Percentiles rank a stretch among this genome's conserved stretches.
Evolutionary conservation across 129 eudicot species (phyloP).

Genomic region (Lactuca saligna): DNA sequence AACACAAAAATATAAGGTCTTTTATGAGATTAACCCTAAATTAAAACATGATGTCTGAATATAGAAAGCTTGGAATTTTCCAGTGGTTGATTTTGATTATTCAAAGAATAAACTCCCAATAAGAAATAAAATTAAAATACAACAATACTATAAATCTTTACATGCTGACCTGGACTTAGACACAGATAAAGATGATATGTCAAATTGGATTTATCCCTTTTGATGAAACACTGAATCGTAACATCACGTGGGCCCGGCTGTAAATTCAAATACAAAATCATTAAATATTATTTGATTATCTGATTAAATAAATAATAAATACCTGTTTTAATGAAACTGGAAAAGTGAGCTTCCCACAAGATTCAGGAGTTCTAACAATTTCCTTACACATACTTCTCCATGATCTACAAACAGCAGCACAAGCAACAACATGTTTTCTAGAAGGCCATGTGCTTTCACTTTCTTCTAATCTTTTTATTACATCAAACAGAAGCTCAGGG

Average conservation of each 20-base stretch:
- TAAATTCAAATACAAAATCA: slow-evolving; percentile 17
- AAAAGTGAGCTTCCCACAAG: slow-evolving; percentile 83
- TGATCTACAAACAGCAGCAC: slow-evolving; percentile 84
- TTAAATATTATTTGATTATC: background rate
- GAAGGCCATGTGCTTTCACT: slow-evolving; percentile 94
- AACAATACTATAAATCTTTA: too few species aligned
- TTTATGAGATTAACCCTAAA: too few species aligned
- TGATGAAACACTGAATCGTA: slow-evolving; percentile 85
- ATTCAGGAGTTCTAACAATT: slow-evolving; percentile 76
- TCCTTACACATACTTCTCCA: slow-evolving; percentile 96
- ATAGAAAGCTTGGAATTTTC: slow-evolving; percentile 4
- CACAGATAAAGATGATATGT: slow-evolving; percentile 84
- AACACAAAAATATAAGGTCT: too few species aligned
- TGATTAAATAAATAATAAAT: slow-evolving; percentile 2
- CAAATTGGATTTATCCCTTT: slow-evolving; percentile 84
- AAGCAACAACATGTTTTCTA: slow-evolving; percentile 85
- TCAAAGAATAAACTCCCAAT: too few species aligned
- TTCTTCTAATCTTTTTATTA: slow-evolving; percentile 79
- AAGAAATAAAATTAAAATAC: too few species aligned
- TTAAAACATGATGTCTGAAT: background rate
- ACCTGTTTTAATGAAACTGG: slow-evolving; percentile 94
- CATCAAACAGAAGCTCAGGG: slow-evolving; percentile 79
- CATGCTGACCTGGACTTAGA: slow-evolving; percentile 80
- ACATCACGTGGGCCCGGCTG: slow-evolving; percentile 98
- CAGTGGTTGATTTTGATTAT: too few species aligned